Evolutionary conservation across 2,329 filamentous ascomycete genomes (phyloP).

Genomic region (Cryphonectria parasitica): DNA sequence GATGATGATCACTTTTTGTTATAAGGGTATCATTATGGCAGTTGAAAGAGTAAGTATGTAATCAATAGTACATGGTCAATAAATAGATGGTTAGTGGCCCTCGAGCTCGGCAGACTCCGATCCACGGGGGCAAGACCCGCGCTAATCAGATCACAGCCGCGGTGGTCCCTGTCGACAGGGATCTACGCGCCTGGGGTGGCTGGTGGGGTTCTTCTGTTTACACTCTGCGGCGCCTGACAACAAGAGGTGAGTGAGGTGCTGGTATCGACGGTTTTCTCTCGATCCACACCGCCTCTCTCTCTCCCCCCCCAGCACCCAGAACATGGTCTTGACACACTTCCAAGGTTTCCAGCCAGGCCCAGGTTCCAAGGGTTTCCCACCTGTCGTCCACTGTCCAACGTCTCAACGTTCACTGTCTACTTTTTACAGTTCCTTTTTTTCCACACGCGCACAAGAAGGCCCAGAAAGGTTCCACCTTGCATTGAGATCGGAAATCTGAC

Average conservation of each 20-base stretch:
- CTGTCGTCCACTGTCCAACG: background rate
- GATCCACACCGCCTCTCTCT: slow-evolving; percentile 17
- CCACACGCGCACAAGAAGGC: background rate
- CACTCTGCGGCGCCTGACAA: background rate
- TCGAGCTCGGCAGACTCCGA: background rate
- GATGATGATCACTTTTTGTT: too few relatives aligned
- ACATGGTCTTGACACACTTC: slow-evolving; percentile 9
- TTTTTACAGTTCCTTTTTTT: background rate
- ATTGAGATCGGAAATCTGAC: slow-evolving; percentile 30
- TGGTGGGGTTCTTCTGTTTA: slow-evolving; percentile 16
- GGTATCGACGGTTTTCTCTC: background rate
- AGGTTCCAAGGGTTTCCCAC: slow-evolving; percentile 4
- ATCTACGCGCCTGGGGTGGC: slow-evolving; percentile 8
- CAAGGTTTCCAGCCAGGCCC: background rate
- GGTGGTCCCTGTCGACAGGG: slow-evolving; percentile 11
- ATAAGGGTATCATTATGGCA: too few relatives aligned
- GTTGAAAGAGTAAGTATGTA: too few relatives aligned
- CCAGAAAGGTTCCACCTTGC: slow-evolving; percentile 10
- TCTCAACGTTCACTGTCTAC: background rate
- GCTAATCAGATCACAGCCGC: slow-evolving; percentile 8
- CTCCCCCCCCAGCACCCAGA: background rate
- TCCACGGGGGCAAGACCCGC: background rate
- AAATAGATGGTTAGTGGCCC: background rate
- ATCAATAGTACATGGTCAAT: background rate
- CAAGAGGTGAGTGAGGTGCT: background rate